A percentile compares a stretch with the other conserved stretches of the same genome.
Evolutionary conservation across 192 early-diverging fungal genomes (phyloP).

Genomic region (Thamnidium elegans): DNA sequence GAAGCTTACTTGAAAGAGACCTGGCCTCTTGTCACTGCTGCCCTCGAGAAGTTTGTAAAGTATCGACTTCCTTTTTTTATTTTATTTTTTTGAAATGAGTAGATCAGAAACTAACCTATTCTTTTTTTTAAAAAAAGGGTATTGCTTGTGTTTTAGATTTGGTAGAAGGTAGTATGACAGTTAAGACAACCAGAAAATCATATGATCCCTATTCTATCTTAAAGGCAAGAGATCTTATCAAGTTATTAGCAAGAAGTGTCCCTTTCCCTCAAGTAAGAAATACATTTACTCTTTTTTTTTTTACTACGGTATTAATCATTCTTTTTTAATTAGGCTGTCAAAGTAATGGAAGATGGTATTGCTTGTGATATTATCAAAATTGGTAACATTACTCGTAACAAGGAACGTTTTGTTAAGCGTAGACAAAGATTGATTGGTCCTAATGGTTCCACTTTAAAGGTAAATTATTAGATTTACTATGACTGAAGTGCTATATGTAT

Average conservation of each 20-base stretch:
- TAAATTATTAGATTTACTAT: slow-evolving; percentile 17
- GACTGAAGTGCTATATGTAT: neutral
- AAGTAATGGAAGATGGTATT: slow-evolving; percentile 89
- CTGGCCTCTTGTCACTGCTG: slow-evolving; percentile 84
- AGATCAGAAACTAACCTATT: neutral
- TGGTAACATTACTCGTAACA: slow-evolving; percentile 91
- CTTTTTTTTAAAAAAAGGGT: slow-evolving; percentile 49
- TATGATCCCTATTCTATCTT: slow-evolving; percentile 93
- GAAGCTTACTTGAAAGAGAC: slow-evolving; percentile 90
- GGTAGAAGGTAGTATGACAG: slow-evolving; percentile 97
- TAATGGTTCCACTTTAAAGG: slow-evolving; percentile 91
- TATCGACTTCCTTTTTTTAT: too few relatives aligned
- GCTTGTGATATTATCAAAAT: slow-evolving; percentile 97
- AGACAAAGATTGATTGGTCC: slow-evolving; percentile 94
- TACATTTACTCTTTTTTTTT: neutral
- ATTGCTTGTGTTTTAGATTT: slow-evolving; percentile 88
- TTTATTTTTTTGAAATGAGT: neutral
- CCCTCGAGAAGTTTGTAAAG: slow-evolving; percentile 69
- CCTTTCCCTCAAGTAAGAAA: slow-evolving; percentile 77
- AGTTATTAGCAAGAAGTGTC: slow-evolving; percentile 90
- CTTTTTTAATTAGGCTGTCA: slow-evolving; percentile 57
- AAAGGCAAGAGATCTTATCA: slow-evolving; percentile 93
- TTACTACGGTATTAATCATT: neutral
- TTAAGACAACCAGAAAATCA: slow-evolving; percentile 94
- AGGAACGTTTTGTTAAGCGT: slow-evolving; percentile 97